phyloP scores from a whole-genome alignment of 1,284 basidiomycete genomes.

The Pterula multifida region DNA sequence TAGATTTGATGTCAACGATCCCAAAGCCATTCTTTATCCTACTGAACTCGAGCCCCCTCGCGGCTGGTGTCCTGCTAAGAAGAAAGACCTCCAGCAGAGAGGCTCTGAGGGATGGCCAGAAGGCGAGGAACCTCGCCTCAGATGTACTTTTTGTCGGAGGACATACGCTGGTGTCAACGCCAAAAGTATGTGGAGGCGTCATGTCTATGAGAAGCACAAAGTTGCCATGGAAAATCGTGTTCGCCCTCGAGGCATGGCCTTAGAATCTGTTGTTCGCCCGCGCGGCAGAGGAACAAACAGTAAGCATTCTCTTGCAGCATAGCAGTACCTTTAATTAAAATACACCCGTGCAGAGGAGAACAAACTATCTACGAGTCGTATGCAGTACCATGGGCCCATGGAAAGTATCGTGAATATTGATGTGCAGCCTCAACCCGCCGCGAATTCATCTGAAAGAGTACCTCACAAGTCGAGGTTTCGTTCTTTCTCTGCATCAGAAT shows the following conservation, averaged over 20 bases:
- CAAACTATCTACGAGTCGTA: conserved; percentile 6
- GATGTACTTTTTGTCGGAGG: conserved; percentile 71
- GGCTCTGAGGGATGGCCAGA: conserved; percentile 59
- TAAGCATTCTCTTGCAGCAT: conserved; percentile 22
- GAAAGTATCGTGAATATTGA: conserved; percentile 3
- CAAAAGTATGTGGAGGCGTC: conserved; percentile 78
- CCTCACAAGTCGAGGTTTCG: conserved; percentile 1
- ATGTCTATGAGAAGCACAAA: conserved; percentile 78
- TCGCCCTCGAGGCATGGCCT: conserved; percentile 30
- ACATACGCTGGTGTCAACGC: conserved; percentile 75
- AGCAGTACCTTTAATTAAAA: background rate
- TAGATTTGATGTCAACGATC: conserved; percentile 31
- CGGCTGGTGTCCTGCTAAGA: conserved; percentile 71
- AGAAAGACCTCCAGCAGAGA: conserved; percentile 56
- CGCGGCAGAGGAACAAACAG: conserved; percentile 42
- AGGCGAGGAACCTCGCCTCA: conserved; percentile 60
- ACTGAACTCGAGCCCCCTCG: conserved; percentile 64
- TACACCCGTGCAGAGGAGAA: conserved; percentile 21
- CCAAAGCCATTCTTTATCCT: conserved; percentile 51
- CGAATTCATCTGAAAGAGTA: background rate
- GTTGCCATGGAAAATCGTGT: conserved; percentile 76
- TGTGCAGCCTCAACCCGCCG: background rate
- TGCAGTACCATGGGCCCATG: background rate
- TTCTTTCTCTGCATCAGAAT: conserved; percentile 1
- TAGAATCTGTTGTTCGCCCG: background rate